A percentile compares a stretch with the other conserved stretches of the same genome.
Evolutionary conservation across 495 filamentous ascomycete species (phyloP).

Genomic region (Hypoxylon perforatum): DNA sequence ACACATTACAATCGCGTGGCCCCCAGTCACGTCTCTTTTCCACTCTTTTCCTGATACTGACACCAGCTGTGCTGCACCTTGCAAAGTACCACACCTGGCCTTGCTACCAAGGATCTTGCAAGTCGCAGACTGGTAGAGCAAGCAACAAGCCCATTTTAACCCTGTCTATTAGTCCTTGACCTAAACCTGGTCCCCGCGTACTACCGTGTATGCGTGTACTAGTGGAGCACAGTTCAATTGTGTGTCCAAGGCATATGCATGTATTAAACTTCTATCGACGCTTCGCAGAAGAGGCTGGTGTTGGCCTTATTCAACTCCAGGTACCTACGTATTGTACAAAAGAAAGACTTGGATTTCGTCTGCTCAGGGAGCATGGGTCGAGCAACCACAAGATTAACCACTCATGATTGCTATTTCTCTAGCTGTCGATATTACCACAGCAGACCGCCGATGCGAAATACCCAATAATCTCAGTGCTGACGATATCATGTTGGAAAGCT

Average conservation of each 20-base stretch:
- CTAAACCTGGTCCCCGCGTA: constrained; percentile 25
- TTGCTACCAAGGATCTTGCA: constrained; percentile 24
- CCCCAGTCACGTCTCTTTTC: constrained; percentile 9
- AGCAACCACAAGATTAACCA: neutral
- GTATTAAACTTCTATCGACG: neutral
- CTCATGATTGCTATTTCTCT: neutral
- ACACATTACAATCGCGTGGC: constrained; percentile 15
- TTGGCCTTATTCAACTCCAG: neutral
- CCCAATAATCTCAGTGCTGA: constrained; percentile 7
- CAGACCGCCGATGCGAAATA: neutral
- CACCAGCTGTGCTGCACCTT: constrained; percentile 28
- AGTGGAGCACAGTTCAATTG: constrained; percentile 20
- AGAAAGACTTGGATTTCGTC: neutral
- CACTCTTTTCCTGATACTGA: constrained; percentile 8
- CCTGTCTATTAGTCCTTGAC: constrained; percentile 14
- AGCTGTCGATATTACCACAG: neutral
- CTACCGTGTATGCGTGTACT: constrained; percentile 14
- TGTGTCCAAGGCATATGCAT: neutral
- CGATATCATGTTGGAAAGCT: neutral
- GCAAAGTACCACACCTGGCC: neutral
- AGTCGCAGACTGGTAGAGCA: constrained; percentile 34
- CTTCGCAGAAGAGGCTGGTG: neutral
- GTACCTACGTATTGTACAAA: neutral
- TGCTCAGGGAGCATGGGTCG: neutral
- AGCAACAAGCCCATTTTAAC: constrained; percentile 25